A percentile compares a stretch with the other conserved stretches of the same genome.
Evolutionary conservation across 148 eudicot species (phyloP).

Genomic region (Polygonum aviculare): DNA sequence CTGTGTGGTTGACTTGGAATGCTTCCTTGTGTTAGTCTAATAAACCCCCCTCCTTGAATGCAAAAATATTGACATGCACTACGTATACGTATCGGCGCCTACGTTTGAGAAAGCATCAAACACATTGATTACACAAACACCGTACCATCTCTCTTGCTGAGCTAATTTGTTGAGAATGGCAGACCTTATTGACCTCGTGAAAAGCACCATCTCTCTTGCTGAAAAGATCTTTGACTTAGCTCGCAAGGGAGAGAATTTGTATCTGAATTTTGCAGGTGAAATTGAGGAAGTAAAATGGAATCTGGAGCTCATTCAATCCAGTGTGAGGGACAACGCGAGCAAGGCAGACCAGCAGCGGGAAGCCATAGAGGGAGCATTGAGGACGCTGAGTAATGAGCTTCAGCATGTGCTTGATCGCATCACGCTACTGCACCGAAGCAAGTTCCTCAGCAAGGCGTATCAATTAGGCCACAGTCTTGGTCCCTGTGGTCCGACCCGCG

Average conservation of each 20-base stretch:
- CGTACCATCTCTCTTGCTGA: too few relatives aligned
- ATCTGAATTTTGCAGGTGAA: neutral
- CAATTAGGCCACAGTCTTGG: neutral
- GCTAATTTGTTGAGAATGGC: neutral
- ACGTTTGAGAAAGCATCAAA: neutral
- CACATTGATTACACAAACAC: too few relatives aligned
- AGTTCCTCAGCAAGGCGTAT: neutral
- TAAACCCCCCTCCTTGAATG: too few relatives aligned
- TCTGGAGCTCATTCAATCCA: neutral
- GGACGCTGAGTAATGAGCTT: neutral
- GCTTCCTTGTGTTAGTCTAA: too few relatives aligned
- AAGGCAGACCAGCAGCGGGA: neutral
- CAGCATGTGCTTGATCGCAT: neutral
- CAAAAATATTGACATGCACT: too few relatives aligned
- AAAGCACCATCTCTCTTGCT: too few relatives aligned
- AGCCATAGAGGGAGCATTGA: neutral
- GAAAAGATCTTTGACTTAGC: too few relatives aligned
- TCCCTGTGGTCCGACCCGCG: neutral
- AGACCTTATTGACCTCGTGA: neutral
- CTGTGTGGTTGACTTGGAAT: too few relatives aligned
- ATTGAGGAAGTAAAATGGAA: neutral
- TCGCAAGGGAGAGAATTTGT: neutral
- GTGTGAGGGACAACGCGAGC: neutral
- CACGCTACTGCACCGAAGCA: neutral
- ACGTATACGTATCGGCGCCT: too few relatives aligned